Evolutionary conservation across 768 basidiomycete species (phyloP).

Genomic region (Pulveroboletus sp.): DNA sequence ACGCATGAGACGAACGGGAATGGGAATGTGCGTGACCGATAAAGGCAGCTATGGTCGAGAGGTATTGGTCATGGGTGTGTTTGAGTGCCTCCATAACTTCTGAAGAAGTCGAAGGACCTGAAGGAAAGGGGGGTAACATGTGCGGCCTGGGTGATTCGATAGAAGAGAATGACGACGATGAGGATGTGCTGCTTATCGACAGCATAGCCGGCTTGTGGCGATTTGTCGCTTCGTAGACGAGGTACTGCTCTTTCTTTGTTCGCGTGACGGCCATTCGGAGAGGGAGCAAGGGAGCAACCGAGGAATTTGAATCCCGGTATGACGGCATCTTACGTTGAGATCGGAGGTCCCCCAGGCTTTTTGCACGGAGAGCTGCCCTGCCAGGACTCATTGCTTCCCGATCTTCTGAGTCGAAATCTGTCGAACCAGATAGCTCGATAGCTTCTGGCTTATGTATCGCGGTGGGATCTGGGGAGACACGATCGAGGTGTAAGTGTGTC

Average conservation of each 20-base stretch:
- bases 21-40: slow-evolving; percentile 97
- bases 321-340: slow-evolving; percentile 26
- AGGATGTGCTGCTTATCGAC: slow-evolving; percentile 70
- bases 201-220: slow-evolving; percentile 42
- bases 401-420: slow-evolving; percentile 28
- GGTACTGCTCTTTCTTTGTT: slow-evolving; percentile 39
- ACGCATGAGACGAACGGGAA: slow-evolving; percentile 84
- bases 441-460: slow-evolving; percentile 5
- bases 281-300: slow-evolving; percentile 34
- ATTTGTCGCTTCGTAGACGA: slow-evolving; percentile 34
- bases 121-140: slow-evolving; percentile 56
- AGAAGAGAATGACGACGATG: slow-evolving; percentile 67
- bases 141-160: slow-evolving; percentile 47
- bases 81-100: slow-evolving; percentile 76
- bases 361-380: slow-evolving; percentile 40
- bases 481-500: slow-evolving; percentile 15
- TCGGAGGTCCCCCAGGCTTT: slow-evolving; percentile 53
- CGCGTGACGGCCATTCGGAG: slow-evolving; percentile 25
- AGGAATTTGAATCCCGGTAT: slow-evolving; percentile 37
- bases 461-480: slow-evolving; percentile 15
- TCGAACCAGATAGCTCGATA: slow-evolving; percentile 26
- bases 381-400: slow-evolving; percentile 19
- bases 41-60: slow-evolving; percentile 94
- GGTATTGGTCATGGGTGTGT: slow-evolving; percentile 82
- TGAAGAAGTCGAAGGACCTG: slow-evolving; percentile 62